Base-by-base conservation (phyloP, 257 asterid genomes). In the Solanum rostratum region DNA sequence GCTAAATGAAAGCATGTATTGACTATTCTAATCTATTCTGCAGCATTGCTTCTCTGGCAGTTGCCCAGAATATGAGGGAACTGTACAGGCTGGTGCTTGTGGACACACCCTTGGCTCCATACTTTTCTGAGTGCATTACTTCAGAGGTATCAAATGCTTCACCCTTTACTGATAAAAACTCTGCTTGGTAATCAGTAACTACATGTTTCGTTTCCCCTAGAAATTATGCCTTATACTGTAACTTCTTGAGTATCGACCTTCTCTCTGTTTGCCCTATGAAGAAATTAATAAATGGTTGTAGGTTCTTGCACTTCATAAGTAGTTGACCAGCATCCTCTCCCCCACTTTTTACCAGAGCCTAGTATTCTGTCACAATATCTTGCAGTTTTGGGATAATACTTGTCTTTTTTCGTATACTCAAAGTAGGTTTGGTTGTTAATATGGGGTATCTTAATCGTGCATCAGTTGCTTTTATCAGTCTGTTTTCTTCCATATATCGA, bases 31-130 rank as follows among this genome's bases (percentile, higher is more conserved):
- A 50, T 24, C 45, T 27, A 49, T 84, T 88, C 49, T 80, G 85
- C 90, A 95, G 99, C 89, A 95, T 95, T 89, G 97, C 98, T 65
- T 90, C 97, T 18, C 86, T 95, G 84, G 98, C 98, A 4, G 98
- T 95, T 81, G 97, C 99, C 79, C 99, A 95, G 88, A 95, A 95
- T 84, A 95, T 95, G 99, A 92, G 97, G 90, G 99, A 95, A 88
- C 95, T 95, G 29, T 95, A 95, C 90, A 93, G 98, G 80, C 92
- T 95, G 74, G 99, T 95, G 86, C 99, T 95, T 86, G 97, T 95
- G 65, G 99, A 95, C 89, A 95, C 99, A 5, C 99, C 99, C 54
- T 89, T 95, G 85, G 99, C 98, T 87, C 98, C 99, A 60, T 95
- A 95, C 90, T 95, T 95, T 91, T 95, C 99, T 0, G 98, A 94